Evolutionary conservation across 805 yeast genomes (phyloP), one percentile per base, ranked within the genome.

Genomic region (Nakazawaea holstii): DNA sequence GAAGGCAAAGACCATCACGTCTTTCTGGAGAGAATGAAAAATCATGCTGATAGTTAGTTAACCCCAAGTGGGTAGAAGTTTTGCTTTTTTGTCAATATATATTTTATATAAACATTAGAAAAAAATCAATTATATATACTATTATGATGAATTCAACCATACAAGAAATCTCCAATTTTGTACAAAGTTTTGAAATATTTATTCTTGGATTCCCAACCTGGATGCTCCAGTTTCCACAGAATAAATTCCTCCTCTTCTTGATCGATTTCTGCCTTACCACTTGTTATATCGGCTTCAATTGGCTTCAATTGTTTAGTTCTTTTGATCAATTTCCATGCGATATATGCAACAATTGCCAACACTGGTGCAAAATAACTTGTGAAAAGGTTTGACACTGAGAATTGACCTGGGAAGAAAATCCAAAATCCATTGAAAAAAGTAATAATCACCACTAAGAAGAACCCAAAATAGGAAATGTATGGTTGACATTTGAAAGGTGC

Each of bases 1-100:
- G 30, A 83, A 82, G 68, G 78, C 84, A 55, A 84, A 84, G 72
- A 84, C 91, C 28, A 83, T 84, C 49, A 84, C 91, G 14, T 64
- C 80, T 28, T 74, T 76, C 52, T 84, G 91, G 91, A 74, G 77
- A 40, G 49, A 46, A 35, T 46, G n/a, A 29, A 39, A 5, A 10
- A 6, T 14, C 26, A 31, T 30, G 27, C 9, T 8, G 13, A 37
- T 37, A 37, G 8, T 20, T n/a, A n/a, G 14, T 24, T 29, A 11
- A 39, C 14, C 10, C 7, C 10, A 29, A 7, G 31, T 8, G 7
- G 31, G 10, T 29, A 10, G 31, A 10, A 29, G 7, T 29, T 29
- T 29, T 7, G 10, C 6, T 33, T 33, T 11, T 14, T 8, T 8
- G n/a, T 33, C 13, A 33, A 8, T 11, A 13, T 36, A 36, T 15